Evolutionary conservation across 345 rosid genomes (phyloP).

Genomic region (Eucalyptus sp.): DNA sequence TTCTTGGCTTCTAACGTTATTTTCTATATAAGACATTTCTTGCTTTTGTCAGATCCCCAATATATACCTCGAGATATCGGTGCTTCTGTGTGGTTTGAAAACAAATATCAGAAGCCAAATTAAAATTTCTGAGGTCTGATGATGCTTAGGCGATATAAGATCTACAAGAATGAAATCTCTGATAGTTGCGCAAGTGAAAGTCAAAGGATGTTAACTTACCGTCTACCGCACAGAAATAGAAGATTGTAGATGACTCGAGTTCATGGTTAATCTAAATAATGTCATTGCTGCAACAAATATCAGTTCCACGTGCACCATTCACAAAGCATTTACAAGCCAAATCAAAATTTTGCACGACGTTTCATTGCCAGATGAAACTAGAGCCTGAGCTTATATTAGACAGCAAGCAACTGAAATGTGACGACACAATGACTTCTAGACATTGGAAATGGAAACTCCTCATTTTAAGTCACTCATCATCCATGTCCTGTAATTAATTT

Average conservation of each 20-base stretch:
- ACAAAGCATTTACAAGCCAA: neutral
- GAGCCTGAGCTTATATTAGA: neutral
- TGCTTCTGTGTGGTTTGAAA: neutral
- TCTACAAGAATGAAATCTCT: too few relatives aligned
- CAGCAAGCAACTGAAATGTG: neutral
- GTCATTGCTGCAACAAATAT: neutral
- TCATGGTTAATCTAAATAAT: neutral
- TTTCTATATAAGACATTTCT: neutral
- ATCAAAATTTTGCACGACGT: neutral
- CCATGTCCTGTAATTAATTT: neutral
- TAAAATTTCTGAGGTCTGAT: too few relatives aligned
- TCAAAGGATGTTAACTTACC: neutral
- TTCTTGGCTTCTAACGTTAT: neutral
- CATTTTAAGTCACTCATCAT: neutral
- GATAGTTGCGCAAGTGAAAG: too few relatives aligned
- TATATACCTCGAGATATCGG: neutral
- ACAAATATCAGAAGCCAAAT: neutral
- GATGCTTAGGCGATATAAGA: too few relatives aligned
- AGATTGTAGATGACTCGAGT: neutral
- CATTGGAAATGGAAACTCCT: neutral
- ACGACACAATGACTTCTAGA: neutral
- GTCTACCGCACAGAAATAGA: neutral
- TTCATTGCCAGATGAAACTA: neutral
- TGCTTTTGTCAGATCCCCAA: neutral
- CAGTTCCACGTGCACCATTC: neutral